Conservation (phyloP, 352 stramenopile genomes). For the Phytopythium cucurbitacearum region DNA sequence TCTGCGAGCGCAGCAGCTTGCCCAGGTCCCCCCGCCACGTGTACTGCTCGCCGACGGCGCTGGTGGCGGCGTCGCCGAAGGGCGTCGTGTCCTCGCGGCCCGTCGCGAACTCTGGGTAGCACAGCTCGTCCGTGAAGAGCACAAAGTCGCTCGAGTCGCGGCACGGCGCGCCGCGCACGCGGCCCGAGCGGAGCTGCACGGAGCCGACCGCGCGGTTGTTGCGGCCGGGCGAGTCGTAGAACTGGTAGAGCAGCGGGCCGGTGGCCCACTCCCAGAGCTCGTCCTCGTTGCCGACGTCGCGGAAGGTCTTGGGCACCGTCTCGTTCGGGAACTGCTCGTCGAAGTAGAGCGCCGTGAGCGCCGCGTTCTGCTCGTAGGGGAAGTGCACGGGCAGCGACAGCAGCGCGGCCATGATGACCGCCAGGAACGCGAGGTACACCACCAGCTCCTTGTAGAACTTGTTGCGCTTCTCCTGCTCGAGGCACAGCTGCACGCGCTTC, state of each 20-base stretch:
- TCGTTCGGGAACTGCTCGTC: constrained; percentile 62
- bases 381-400: constrained; percentile 68
- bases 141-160: constrained; percentile 49
- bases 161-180: constrained; percentile 52
- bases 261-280: constrained; percentile 76
- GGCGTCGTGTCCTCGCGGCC: constrained; percentile 35
- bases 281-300: constrained; percentile 53
- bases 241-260: constrained; percentile 61
- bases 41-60: constrained; percentile 26
- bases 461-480: constrained; percentile 81
- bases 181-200: constrained; percentile 56
- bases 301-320: constrained; percentile 56
- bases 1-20: constrained; percentile 55
- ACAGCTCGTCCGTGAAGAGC: constrained; percentile 68
- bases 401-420: constrained; percentile 54
- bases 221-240: constrained; percentile 59
- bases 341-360: constrained; percentile 53
- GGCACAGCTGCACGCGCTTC: constrained; percentile 75
- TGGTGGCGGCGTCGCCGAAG: constrained; percentile 30
- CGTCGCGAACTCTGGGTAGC: constrained; percentile 56
- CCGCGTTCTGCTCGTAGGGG: constrained; percentile 69
- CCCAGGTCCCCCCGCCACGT: constrained; percentile 33
- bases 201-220: constrained; percentile 64
- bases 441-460: constrained; percentile 80
- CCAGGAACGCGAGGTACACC: constrained; percentile 68